Evolutionary conservation across 352 stramenopile genomes (phyloP).

Genomic region (Phytophthora hybrid): DNA sequence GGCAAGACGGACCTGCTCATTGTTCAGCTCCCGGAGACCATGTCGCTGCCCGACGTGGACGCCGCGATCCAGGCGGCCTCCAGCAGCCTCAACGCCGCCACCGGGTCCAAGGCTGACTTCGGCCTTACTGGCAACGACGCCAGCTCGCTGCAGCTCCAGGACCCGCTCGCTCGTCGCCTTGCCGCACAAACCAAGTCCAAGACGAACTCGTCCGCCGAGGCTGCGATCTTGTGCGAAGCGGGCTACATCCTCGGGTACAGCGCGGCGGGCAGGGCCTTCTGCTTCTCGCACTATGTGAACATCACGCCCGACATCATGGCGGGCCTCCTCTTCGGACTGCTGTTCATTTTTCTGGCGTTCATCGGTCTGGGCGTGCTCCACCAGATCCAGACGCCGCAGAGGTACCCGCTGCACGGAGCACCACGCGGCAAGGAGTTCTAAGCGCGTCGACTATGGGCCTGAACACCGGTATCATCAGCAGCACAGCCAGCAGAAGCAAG

Average conservation of each 20-base stretch:
- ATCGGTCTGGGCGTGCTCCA: conserved; percentile 73
- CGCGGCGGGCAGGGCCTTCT: conserved; percentile 72
- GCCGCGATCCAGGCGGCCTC: conserved; percentile 52
- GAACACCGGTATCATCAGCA: neutral
- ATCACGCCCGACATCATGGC: conserved; percentile 84
- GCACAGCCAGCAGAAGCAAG: neutral
- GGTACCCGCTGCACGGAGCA: conserved; percentile 74
- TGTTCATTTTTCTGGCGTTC: conserved; percentile 86
- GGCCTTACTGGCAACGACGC: conserved; percentile 68
- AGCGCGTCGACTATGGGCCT: neutral
- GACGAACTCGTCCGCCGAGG: conserved; percentile 23
- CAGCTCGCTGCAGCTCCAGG: conserved; percentile 32
- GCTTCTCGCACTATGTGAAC: conserved; percentile 87
- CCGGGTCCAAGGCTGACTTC: conserved; percentile 60
- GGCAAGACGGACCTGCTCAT: conserved; percentile 71
- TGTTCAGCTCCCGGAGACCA: conserved; percentile 52
- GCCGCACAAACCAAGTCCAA: conserved; percentile 35
- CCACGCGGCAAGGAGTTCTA: conserved; percentile 90
- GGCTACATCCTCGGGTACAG: conserved; percentile 69
- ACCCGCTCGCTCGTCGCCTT: conserved; percentile 45
- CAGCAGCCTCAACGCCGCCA: conserved; percentile 42
- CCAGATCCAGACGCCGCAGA: conserved; percentile 80
- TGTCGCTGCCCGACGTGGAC: conserved; percentile 52
- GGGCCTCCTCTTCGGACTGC: conserved; percentile 77
- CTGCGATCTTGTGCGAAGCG: conserved; percentile 62